phyloP scores from a whole-genome alignment of 2,329 filamentous ascomycete genomes.

The Paecilomyces sp. region DNA sequence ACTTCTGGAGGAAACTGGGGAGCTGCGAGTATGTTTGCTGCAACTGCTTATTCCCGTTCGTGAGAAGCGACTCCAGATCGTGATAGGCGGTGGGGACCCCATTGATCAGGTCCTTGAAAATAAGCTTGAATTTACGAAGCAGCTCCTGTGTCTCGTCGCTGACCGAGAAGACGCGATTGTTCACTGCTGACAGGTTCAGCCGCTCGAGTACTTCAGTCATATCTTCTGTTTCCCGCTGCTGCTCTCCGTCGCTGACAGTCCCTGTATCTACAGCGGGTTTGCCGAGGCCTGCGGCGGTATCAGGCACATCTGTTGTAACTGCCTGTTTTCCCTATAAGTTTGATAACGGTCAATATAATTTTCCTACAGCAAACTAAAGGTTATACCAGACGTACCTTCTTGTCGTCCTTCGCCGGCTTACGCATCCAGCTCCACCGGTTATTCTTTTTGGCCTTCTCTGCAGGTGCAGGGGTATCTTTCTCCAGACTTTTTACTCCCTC shows the following conservation, averaged over 20 bases:
- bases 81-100: constrained; percentile 89
- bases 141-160: constrained; percentile 78
- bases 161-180: constrained; percentile 79
- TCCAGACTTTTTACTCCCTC: background rate
- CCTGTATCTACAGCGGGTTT: constrained; percentile 21
- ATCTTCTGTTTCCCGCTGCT: constrained; percentile 60
- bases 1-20: constrained; percentile 72
- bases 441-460: constrained; percentile 4
- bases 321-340: constrained; percentile 14
- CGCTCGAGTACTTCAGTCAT: constrained; percentile 73
- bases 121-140: constrained; percentile 74
- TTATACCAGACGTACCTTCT: constrained; percentile 18
- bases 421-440: constrained; percentile 24
- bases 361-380: background rate
- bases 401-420: constrained; percentile 19
- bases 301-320: constrained; percentile 18
- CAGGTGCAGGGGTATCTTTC: background rate
- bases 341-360: background rate
- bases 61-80: constrained; percentile 68
- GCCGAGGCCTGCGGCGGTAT: constrained; percentile 20
- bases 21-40: constrained; percentile 60
- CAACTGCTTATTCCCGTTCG: constrained; percentile 56
- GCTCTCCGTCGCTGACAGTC: constrained; percentile 31
- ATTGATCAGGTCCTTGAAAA: constrained; percentile 86
- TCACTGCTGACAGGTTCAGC: constrained; percentile 73